Conservation (phyloP, 768 basidiomycete species). For the Lentinula edodes region DNA sequence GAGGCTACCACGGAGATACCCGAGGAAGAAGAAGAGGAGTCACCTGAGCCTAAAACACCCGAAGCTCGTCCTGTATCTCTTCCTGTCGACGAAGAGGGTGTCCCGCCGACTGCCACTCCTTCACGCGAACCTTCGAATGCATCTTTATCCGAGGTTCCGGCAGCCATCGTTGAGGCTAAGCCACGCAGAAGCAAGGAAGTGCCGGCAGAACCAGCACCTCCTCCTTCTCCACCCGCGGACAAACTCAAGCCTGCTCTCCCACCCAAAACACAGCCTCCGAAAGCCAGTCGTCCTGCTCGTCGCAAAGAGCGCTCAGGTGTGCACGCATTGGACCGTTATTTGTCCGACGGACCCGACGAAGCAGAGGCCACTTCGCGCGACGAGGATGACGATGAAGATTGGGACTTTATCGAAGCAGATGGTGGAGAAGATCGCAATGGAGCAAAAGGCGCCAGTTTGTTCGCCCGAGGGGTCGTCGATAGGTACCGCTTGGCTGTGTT, state of each 20-base stretch:
- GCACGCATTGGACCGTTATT: conserved; percentile 68
- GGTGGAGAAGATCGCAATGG: conserved; percentile 85
- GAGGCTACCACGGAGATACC: background rate
- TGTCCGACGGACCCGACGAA: conserved; percentile 50
- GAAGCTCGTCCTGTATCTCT: conserved; percentile 50
- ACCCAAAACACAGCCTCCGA: background rate
- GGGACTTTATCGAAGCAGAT: conserved; percentile 83
- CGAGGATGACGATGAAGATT: conserved; percentile 76
- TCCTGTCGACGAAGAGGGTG: conserved; percentile 14
- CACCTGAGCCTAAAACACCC: conserved; percentile 67
- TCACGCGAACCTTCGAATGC: background rate
- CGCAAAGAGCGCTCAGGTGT: conserved; percentile 77
- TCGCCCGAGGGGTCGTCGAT: conserved; percentile 89
- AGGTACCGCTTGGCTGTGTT: conserved; percentile 82
- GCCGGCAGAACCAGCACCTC: conserved; percentile 14
- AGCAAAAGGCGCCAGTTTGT: conserved; percentile 71
- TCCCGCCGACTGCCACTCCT: conserved; percentile 4
- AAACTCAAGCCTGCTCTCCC: background rate
- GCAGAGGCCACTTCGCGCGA: conserved; percentile 36
- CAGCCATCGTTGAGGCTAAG: conserved; percentile 14
- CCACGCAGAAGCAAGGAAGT: conserved; percentile 26
- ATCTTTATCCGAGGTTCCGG: conserved; percentile 4
- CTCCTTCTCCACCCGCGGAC: background rate
- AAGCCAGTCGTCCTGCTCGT: conserved; percentile 33
- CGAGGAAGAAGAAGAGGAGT: conserved; percentile 3